Conservation (phyloP, 2,329 filamentous ascomycete genomes). For the Trichoderma breve region DNA sequence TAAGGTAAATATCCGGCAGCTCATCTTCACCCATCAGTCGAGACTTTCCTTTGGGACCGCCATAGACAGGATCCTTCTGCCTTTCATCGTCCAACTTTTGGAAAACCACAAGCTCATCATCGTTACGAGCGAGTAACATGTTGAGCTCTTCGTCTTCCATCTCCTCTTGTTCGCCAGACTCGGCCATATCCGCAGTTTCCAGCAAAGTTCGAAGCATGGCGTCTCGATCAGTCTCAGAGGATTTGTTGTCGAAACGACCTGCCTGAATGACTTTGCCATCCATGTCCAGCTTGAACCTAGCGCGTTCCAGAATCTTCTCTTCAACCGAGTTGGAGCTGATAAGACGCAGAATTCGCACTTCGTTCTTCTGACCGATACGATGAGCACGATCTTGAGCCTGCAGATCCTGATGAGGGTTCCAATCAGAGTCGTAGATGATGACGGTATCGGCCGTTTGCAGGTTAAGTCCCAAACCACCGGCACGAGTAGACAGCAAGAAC, state of each 20-base stretch:
- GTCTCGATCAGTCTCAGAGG: slow-evolving; percentile 95
- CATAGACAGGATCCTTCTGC: slow-evolving; percentile 64
- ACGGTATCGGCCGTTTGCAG: slow-evolving; percentile 97
- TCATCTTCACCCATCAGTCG: slow-evolving; percentile 86
- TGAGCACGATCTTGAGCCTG: slow-evolving; percentile 99
- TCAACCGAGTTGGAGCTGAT: slow-evolving; percentile 97
- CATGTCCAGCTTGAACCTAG: slow-evolving; percentile 98
- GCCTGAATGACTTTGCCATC: slow-evolving; percentile 99
- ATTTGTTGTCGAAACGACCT: slow-evolving; percentile 99
- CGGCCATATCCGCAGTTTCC: slow-evolving; percentile 73
- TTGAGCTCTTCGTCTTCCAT: slow-evolving; percentile 99
- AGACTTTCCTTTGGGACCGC: slow-evolving; percentile 64
- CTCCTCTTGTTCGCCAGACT: slow-evolving; percentile 78
- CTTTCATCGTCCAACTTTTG: slow-evolving; percentile 80
- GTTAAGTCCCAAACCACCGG: slow-evolving; percentile 95
- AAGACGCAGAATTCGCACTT: slow-evolving; percentile 91
- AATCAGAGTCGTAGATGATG: slow-evolving; percentile 99
- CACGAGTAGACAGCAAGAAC: slow-evolving; percentile 97
- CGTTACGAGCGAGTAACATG: slow-evolving; percentile 84
- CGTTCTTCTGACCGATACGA: slow-evolving; percentile 99
- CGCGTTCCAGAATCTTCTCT: slow-evolving; percentile 96
- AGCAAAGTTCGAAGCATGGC: slow-evolving; percentile 92
- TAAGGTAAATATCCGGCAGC: slow-evolving; percentile 89
- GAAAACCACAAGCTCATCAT: slow-evolving; percentile 75
- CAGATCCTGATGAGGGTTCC: slow-evolving; percentile 99